Percentiles rank a stretch among this genome's conserved stretches.
Conservation (phyloP, 192 early-diverging fungal species). For the Linnemannia elongata region DNA sequence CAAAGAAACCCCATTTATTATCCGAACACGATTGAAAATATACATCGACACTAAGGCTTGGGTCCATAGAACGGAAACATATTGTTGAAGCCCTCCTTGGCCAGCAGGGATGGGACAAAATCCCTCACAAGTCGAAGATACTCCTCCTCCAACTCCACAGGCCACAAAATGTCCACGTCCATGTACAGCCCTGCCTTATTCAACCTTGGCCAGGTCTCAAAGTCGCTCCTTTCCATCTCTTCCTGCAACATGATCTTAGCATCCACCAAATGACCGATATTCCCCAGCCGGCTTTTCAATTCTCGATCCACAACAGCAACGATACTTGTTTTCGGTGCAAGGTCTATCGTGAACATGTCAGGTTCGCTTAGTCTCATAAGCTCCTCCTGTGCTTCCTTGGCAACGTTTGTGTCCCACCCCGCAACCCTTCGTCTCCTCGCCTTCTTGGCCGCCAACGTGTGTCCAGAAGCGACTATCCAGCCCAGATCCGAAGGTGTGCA, state of each 20-base stretch:
- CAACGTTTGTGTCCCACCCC: not conserved
- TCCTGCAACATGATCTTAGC: not conserved
- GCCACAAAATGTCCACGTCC: not conserved
- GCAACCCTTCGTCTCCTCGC: not conserved
- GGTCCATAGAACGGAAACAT: not conserved
- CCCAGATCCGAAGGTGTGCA: not conserved
- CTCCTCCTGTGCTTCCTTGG: not conserved
- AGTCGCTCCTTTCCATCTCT: not conserved
- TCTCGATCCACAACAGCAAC: not conserved
- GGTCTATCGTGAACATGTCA: not conserved
- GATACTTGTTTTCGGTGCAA: not conserved
- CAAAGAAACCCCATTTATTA: too few species aligned
- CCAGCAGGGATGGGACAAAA: not conserved
- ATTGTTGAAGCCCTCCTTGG: not conserved
- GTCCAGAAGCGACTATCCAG: not conserved
- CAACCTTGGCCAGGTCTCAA: not conserved
- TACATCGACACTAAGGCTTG: too few species aligned
- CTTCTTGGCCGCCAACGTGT: not conserved
- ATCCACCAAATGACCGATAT: not conserved
- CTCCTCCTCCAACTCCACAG: not conserved
- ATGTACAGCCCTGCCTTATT: not conserved
- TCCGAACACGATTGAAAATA: too few species aligned
- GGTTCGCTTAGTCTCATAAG: not conserved
- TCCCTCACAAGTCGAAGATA: not conserved
- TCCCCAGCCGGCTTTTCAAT: not conserved